Percentiles rank a stretch among this genome's conserved stretches.
Conservation (phyloP, 2,329 filamentous ascomycete species). For the Juglanconis juglandina region DNA sequence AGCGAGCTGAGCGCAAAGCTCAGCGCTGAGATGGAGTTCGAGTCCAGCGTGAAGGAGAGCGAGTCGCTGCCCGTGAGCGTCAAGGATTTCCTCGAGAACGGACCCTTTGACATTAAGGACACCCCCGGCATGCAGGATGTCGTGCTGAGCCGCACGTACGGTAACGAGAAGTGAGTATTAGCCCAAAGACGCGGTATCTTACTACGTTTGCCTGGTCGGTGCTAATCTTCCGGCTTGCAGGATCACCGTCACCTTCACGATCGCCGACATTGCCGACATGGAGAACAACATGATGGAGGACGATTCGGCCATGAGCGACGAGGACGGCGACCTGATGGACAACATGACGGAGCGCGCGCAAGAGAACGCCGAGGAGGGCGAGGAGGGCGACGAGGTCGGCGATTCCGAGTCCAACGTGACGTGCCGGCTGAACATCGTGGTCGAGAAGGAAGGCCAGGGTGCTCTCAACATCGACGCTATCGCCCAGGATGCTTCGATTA, state of each 20-base stretch:
- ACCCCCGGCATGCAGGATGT: conserved; percentile 83
- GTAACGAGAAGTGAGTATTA: conserved; percentile 74
- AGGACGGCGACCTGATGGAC: conserved; percentile 34
- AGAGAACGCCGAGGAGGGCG: conserved; percentile 54
- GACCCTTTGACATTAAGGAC: conserved; percentile 80
- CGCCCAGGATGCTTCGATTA: conserved; percentile 79
- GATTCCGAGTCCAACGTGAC: conserved; percentile 62
- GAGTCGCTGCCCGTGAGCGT: conserved; percentile 72
- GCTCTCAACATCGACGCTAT: conserved; percentile 83
- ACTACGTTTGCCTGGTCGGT: neutral
- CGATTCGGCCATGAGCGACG: conserved; percentile 54
- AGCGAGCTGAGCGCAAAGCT: conserved; percentile 84
- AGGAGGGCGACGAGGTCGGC: conserved; percentile 44
- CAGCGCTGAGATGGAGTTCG: conserved; percentile 72
- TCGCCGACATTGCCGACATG: conserved; percentile 73
- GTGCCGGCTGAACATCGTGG: conserved; percentile 76
- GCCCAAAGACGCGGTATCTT: neutral
- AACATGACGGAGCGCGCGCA: conserved; percentile 50
- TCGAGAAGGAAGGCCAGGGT: conserved; percentile 83
- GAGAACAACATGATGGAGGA: conserved; percentile 54
- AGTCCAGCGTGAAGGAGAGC: conserved; percentile 73
- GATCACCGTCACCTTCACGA: conserved; percentile 74
- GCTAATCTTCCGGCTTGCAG: conserved; percentile 25
- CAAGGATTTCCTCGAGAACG: conserved; percentile 84
- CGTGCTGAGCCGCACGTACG: conserved; percentile 74